Base-by-base conservation (phyloP, 2,329 filamentous ascomycete species). In the Aspergillus caelatus region DNA sequence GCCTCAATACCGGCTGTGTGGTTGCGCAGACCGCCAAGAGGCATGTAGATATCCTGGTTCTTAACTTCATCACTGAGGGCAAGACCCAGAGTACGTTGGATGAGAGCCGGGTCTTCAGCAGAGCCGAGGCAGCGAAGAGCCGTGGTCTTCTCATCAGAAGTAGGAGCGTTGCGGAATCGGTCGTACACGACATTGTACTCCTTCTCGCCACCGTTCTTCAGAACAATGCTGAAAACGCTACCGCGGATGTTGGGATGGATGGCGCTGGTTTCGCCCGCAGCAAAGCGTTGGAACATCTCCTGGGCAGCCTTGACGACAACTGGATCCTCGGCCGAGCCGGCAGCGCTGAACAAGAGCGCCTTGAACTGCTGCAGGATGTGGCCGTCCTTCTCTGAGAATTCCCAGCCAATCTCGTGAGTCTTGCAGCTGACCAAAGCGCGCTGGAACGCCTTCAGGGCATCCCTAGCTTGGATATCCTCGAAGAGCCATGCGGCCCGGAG, bases 301-400 rank as follows among this genome's bases (percentile, higher is more conserved):
- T 93, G 91, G 9, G 93, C 91, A 9, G 93, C 92, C 57, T 88
- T 85, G 74, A 94, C 87, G 65, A 97, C 87, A 69, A 86, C 83
- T 72, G 93, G 83, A 72, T 98, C 94, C 39, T 93, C 93, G 53
- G 89, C 86, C 69, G 92, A 83, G 62, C 94, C 94, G 57, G 94
- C 93, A 69, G 85, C 88, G 65, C 91, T 91, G 75, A 98, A 98
- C 76, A 97, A 86, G 75, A 97, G 86, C 16, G 89, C 89, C 84
- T 98, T 98, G 85, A 97, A 96, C 77, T 97, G 94, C 78, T 97
- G 93, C 77, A 94, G 85, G 69, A 97, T 89, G 75, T 97, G 94
- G 57, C 91, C 92, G 71, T 98, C 94, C 4, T 85, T 85, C 30
- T 94, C 91, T 32, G 88, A 90, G 79, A 98, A 97, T 16, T 87